Base-by-base conservation (phyloP, 2,329 filamentous ascomycete species). In the Trichoderma sp. region DNA sequence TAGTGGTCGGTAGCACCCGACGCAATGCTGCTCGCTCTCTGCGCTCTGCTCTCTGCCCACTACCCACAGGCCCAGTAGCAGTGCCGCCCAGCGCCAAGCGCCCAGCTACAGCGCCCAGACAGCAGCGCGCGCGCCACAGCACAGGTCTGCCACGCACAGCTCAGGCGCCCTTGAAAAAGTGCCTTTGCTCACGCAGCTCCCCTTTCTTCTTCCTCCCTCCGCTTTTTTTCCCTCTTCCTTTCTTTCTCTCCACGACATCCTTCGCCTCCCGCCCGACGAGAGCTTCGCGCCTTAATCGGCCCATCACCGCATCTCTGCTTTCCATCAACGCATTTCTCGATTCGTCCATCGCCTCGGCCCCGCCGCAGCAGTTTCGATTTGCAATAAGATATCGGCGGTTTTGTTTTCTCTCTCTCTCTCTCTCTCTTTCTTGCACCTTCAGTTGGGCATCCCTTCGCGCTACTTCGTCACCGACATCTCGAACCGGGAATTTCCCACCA, bases 381-480 rank as follows among this genome's bases (percentile, higher is more conserved):
- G 63, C 52, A 58, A 58, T 59, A 59, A 54, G 24, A 66, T 70
- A 4, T 55, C 18, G 39, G 39, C 13, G 14, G 24, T 51, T 32
- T 66, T 70, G 37, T 54, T 24, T 64, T 68, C 21, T 63, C 10
- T 61, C 13, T 43, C 43, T 68, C 21, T 63, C 10, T 61, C 13
- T 43, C 43, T 60, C 14, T 37, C 24, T 63, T 32, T 55, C 59
- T 58, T 30, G 16, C 39, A 13, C 46, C 34, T 52, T 18, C 18
- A 18, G 51, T 26, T 52, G 13, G 32, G 30, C 26, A 58, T 55
- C 37, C 59, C 65, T 52, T 68, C 54, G 24, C 54, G 49, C 24
- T 66, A 49, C 68, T 46, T 66, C 68, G 63, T 69, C 68, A 69
- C 68, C 68, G 68, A 69, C 68, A 69, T 67, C 60, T 67, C 56